These are phyloP conservation scores for Trichoderma afroharzianum DNA, from an alignment of 2,329 filamentous ascomycete species.

Conservation along the genomic window DNA sequence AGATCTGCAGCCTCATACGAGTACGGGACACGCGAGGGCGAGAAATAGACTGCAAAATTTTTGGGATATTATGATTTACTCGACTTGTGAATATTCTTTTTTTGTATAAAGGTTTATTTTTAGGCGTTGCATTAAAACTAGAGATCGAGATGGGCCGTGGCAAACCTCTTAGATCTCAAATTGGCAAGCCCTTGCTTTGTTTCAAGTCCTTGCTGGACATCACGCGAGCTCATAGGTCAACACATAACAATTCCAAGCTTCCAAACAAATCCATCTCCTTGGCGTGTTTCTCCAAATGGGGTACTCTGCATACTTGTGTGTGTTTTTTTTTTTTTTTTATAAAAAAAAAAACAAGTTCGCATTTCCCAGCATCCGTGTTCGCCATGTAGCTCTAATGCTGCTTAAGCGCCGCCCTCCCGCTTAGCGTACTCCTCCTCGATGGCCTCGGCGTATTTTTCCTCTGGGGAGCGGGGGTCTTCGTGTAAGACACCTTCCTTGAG, in stretches of 20 bases:
- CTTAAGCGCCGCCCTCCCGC: constrained; percentile 57
- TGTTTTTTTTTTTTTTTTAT: no score
- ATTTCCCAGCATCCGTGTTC: neutral
- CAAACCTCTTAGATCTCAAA: neutral
- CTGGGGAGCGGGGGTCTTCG: constrained; percentile 58
- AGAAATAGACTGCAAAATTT: neutral
- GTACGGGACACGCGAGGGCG: neutral
- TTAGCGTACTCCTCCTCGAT: constrained; percentile 64
- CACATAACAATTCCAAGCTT: neutral
- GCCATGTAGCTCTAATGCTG: neutral
- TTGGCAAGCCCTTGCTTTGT: neutral
- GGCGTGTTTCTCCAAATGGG: neutral
- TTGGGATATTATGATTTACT: neutral
- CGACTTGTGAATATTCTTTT: neutral
- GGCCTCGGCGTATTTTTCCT: constrained; percentile 56
- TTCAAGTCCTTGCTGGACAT: neutral
- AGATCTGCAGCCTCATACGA: no score
- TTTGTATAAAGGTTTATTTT: neutral
- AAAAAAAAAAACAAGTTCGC: neutral
- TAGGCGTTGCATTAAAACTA: neutral
- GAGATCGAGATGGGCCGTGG: neutral
- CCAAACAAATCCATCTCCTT: neutral
- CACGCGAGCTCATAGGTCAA: neutral
- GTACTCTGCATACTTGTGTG: neutral
- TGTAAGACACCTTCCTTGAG: constrained; percentile 76